Percentiles rank a stretch among this genome's conserved stretches.
Evolutionary conservation across 176 grass and related monocot genomes (phyloP).

Genomic region (Hyparrhenia diplandra): DNA sequence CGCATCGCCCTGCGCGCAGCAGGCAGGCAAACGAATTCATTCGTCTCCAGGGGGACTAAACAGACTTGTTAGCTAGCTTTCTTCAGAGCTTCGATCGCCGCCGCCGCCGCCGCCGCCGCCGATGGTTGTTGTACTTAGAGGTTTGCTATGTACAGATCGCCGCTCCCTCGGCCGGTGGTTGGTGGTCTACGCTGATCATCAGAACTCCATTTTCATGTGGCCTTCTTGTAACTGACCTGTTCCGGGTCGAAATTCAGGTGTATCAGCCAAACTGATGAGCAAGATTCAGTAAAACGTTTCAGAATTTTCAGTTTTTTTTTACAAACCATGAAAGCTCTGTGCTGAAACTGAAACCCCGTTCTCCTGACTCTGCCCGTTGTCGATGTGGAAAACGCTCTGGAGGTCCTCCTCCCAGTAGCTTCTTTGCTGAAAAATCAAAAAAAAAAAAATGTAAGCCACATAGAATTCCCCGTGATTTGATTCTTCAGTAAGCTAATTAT

Average conservation of each 20-base stretch:
- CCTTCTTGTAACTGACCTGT: conserved; percentile 35
- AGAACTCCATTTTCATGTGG: conserved; percentile 53
- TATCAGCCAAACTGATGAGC: not conserved
- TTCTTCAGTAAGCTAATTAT: not conserved
- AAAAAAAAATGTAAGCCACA: not conserved
- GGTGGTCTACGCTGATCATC: not conserved
- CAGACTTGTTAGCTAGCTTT: conserved; percentile 23
- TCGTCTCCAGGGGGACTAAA: conserved; percentile 32
- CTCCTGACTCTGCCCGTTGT: conserved; percentile 43
- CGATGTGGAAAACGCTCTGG: conserved; percentile 57
- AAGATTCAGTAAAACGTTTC: not conserved
- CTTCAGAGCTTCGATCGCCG: not conserved
- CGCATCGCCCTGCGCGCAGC: conserved; percentile 7
- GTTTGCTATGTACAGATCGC: conserved; percentile 39
- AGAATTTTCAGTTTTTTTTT: not conserved
- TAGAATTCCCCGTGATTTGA: not conserved
- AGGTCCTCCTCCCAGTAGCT: conserved; percentile 91
- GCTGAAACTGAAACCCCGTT: conserved; percentile 31
- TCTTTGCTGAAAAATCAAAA: conserved; percentile 50
- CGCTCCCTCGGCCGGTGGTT: not conserved
- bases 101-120: conserved; percentile 16
- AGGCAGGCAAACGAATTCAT: conserved; percentile 23
- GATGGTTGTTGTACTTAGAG: not conserved
- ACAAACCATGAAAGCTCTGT: conserved; percentile 56
- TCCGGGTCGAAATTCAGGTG: not conserved